These are phyloP conservation scores for Myriangium duriaei DNA, from an alignment of 2,329 filamentous ascomycete species.

Conservation along the genomic window DNA sequence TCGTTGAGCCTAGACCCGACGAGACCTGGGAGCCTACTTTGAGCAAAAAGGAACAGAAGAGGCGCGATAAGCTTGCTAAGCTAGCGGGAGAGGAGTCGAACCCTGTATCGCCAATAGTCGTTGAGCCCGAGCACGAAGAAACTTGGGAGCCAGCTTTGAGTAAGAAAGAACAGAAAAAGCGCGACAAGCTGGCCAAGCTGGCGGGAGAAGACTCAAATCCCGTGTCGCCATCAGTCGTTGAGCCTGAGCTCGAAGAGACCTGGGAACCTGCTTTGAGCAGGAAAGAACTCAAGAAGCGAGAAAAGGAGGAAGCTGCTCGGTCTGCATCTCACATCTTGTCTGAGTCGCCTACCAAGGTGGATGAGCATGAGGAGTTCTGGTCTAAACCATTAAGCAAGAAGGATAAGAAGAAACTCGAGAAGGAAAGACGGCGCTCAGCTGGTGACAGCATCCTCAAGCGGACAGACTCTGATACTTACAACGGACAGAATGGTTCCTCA, in stretches of 20 bases:
- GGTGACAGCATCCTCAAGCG: not conserved
- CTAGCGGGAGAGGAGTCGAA: slow-evolving; percentile 4
- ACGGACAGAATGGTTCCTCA: too few species aligned
- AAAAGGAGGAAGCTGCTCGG: slow-evolving; percentile 15
- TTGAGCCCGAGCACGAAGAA: slow-evolving; percentile 3
- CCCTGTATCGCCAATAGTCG: not conserved
- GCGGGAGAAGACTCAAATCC: slow-evolving; percentile 1
- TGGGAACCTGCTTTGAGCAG: slow-evolving; percentile 30
- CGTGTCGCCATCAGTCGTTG: not conserved
- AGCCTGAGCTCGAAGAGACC: slow-evolving; percentile 9
- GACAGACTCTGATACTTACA: too few species aligned
- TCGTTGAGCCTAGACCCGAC: not conserved
- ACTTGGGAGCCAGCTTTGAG: slow-evolving; percentile 11
- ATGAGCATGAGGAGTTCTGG: slow-evolving; percentile 6
- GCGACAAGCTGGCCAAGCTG: slow-evolving; percentile 17
- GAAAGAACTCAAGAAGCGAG: slow-evolving; percentile 37
- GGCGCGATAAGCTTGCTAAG: slow-evolving; percentile 30
- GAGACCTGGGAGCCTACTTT: slow-evolving; percentile 22
- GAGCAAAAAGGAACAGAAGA: slow-evolving; percentile 40
- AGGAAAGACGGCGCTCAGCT: slow-evolving; percentile 9
- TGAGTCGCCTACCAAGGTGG: slow-evolving; percentile 2
- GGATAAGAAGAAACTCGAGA: slow-evolving; percentile 18
- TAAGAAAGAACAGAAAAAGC: slow-evolving; percentile 15
- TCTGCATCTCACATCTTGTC: slow-evolving; percentile 11
- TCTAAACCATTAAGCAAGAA: slow-evolving; percentile 15